Percentiles rank a stretch among this genome's conserved stretches.
Evolutionary conservation across 345 rosid genomes (phyloP).

Genomic region (Citrus unshiu): DNA sequence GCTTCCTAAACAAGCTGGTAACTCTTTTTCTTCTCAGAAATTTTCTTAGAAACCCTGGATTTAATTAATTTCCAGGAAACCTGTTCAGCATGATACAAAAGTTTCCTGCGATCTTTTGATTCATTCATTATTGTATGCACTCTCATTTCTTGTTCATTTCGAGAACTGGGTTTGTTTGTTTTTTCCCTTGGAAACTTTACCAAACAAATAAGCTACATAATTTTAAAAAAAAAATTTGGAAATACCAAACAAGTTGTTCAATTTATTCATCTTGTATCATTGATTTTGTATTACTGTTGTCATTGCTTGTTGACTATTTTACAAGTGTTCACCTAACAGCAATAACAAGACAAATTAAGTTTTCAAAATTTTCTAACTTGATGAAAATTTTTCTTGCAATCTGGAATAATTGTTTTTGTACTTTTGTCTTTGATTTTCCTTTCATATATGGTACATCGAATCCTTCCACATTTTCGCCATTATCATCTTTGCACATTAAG

Average conservation of each 20-base stretch:
- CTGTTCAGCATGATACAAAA: background rate
- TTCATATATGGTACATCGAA: background rate
- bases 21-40: background rate
- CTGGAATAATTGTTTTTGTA: background rate
- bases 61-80: background rate
- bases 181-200: background rate
- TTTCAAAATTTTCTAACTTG: constrained; percentile 18
- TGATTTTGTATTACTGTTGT: background rate
- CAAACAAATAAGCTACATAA: background rate
- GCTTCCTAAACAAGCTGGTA: constrained; percentile 90
- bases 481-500: background rate
- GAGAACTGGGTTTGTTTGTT: background rate
- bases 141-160: background rate
- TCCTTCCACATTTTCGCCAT: background rate
- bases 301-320: background rate
- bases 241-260: too few relatives aligned
- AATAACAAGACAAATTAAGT: background rate
- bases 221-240: too few relatives aligned
- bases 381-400: background rate
- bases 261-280: background rate
- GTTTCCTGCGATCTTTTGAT: background rate
- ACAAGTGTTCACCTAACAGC: background rate
- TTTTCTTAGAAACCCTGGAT: background rate
- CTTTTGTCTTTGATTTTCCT: background rate
- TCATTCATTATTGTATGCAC: background rate